These are phyloP conservation scores for Fagus sylvatica DNA, from an alignment of 306 rosid genomes.

Conservation along the genomic window DNA sequence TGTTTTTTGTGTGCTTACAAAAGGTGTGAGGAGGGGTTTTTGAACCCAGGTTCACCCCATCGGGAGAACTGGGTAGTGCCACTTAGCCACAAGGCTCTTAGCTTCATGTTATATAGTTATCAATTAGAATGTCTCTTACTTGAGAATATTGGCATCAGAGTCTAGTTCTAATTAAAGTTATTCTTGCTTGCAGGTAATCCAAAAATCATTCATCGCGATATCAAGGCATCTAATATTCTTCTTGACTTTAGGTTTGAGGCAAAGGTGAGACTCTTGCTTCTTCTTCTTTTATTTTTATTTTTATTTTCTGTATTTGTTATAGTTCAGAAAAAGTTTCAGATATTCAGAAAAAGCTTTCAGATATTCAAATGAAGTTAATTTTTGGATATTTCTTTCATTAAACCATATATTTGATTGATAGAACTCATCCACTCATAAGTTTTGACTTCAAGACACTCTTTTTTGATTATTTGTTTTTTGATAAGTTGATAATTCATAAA, in stretches of 20 bases:
- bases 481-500: background rate
- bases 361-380: background rate
- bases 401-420: background rate
- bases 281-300: background rate
- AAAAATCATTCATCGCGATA: slow-evolving; percentile 65
- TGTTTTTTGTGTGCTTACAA: too few species aligned
- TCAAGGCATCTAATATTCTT: slow-evolving; percentile 72
- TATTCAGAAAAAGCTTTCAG: background rate
- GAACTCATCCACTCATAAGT: background rate
- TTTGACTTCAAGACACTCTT: background rate
- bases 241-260: slow-evolving; percentile 55
- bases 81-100: too few species aligned
- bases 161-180: slow-evolving; percentile 14
- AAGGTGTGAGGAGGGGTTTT: too few species aligned
- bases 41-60: too few species aligned
- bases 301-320: background rate
- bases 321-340: background rate
- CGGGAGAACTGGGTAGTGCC: too few species aligned
- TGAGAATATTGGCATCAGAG: background rate
- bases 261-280: slow-evolving; percentile 35
- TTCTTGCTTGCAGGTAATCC: slow-evolving; percentile 47
- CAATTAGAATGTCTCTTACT: background rate
- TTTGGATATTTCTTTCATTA: background rate
- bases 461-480: background rate
- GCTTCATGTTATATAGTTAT: too few species aligned